Conservation (phyloP, 441 rosid genomes). For the Mallotus repandus region DNA sequence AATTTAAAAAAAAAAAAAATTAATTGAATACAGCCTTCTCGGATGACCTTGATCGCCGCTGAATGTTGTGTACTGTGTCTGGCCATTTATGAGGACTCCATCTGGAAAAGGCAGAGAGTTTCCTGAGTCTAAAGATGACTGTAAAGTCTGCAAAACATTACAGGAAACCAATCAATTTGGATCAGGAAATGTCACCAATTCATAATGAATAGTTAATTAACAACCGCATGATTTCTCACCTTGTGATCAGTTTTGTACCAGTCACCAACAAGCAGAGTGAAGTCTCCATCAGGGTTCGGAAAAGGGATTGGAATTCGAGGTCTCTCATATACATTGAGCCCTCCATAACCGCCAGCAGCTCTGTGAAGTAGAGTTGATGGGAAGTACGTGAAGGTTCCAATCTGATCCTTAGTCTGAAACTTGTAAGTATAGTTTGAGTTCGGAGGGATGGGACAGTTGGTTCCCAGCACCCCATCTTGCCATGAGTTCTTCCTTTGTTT, state of each 20-base stretch:
- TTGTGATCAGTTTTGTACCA: constrained; percentile 83
- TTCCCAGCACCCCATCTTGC: constrained; percentile 95
- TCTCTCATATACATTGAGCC: constrained; percentile 62
- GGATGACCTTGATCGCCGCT: constrained; percentile 69
- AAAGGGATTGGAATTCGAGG: constrained; percentile 74
- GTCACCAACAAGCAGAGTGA: constrained; percentile 81
- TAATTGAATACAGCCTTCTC: neutral
- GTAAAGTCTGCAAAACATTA: constrained; percentile 44
- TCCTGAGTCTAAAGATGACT: constrained; percentile 65
- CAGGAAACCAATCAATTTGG: neutral
- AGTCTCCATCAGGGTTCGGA: constrained; percentile 63
- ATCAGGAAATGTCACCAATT: too few relatives aligned
- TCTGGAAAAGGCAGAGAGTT: constrained; percentile 67
- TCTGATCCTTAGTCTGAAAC: constrained; percentile 92
- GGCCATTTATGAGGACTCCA: constrained; percentile 83
- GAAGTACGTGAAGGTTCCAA: constrained; percentile 76
- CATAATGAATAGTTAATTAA: neutral
- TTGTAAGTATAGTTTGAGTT: constrained; percentile 82
- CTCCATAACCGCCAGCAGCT: constrained; percentile 93
- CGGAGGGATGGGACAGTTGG: constrained; percentile 88
- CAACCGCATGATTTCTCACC: constrained; percentile 30
- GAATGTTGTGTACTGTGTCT: constrained; percentile 49
- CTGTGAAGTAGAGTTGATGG: constrained; percentile 78
- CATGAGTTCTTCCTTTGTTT: constrained; percentile 97
- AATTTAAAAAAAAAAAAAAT: too few relatives aligned